Evolutionary conservation across 2,329 filamentous ascomycete genomes (phyloP), one percentile per base, ranked within the genome.

Genomic region (Talaromyces pinophilus): DNA sequence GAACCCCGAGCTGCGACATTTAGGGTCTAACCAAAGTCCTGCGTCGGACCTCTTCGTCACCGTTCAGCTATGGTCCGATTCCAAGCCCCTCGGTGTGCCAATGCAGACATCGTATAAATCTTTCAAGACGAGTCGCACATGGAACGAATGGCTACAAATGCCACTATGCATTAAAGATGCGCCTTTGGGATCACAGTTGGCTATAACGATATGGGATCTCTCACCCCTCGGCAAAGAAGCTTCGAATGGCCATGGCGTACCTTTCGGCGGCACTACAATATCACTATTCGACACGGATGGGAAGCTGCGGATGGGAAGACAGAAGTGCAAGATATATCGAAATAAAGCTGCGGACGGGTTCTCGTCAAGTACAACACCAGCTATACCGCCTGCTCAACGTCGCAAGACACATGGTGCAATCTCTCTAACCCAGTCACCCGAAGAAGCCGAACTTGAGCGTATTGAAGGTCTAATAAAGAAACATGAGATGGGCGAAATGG

Each of bases 401-500:
- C 79, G 82, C 2, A 83, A 80, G 65, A 85, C 83, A 48, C 82
- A 81, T 5, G 80, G 81, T 60, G 79, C 79, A 48, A 76, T 79
- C 62, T 74, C 75, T 0, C 79, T 84, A 1, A 81, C 84, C 1
- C 76, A 82, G 0, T 81, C 87, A n/a, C 88, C 91, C 66, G 90
- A 90, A 71, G 88, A 96, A 67, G 88, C 92, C 63, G 95, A 99
- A 78, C 85, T 97, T 68, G 93, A 97, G 72, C 86, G 95, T 19
- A 86, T 99, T 71, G 93, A 98, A 74, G 90, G 88, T 63, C 79
- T 98, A 25, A 91, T 99, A 76, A 99, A 99, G 80, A 96, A 97
- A 79, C 95, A 98, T 75, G 96, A 99, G 76, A 96, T 97, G 90
- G 93, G 93, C 19, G 95, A 99, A 76, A 94, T 99, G 30, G 89